These are phyloP conservation scores for Fraxinus nigra DNA, from an alignment of 305 asterid species.

Conservation along the genomic window DNA sequence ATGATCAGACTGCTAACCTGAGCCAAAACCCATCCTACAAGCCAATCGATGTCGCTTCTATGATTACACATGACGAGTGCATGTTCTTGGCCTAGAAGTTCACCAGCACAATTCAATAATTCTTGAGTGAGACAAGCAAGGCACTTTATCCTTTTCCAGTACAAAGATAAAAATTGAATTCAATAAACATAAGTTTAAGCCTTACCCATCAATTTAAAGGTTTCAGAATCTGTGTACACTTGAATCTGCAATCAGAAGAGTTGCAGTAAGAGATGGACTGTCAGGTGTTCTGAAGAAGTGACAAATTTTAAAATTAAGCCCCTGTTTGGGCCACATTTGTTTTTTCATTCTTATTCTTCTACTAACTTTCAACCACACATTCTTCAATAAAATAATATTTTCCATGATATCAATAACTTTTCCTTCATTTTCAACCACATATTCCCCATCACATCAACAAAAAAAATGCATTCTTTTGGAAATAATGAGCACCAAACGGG, in stretches of 20 bases:
- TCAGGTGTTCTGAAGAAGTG: slow-evolving; percentile 20
- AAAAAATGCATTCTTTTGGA: no score
- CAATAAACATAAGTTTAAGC: slow-evolving; percentile 8
- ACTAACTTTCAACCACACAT: no score
- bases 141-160: neutral
- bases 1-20: slow-evolving; percentile 50
- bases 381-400: no score
- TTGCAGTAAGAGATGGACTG: slow-evolving; percentile 15
- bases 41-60: slow-evolving; percentile 90
- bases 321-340: no score
- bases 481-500: no score
- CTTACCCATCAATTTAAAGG: slow-evolving; percentile 66
- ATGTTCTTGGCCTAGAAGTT: slow-evolving; percentile 69
- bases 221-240: slow-evolving; percentile 59
- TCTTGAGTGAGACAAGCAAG: slow-evolving; percentile 17
- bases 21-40: slow-evolving; percentile 92
- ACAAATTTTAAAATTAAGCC: neutral
- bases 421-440: no score
- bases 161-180: slow-evolving; percentile 12
- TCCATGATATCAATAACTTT: no score
- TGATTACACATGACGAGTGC: slow-evolving; percentile 73
- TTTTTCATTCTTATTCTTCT: no score
- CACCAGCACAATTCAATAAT: slow-evolving; percentile 18
- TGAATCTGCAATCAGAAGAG: slow-evolving; percentile 54
- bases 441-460: no score